A percentile compares a stretch with the other conserved stretches of the same genome.
phyloP scores from a whole-genome alignment of 2,329 filamentous ascomycete genomes.

The Arachnopeziza araneosa region DNA sequence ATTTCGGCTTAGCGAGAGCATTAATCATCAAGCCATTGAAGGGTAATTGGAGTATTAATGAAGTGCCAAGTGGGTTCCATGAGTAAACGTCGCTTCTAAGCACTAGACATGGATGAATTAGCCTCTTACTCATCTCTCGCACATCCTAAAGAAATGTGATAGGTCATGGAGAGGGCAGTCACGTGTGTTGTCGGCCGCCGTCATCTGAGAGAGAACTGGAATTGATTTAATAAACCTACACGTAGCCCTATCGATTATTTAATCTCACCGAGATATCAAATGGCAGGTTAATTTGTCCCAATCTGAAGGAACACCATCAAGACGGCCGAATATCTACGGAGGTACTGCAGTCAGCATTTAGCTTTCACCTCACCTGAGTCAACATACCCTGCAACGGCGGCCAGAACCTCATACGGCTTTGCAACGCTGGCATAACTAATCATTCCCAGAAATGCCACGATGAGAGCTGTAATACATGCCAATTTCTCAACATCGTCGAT shows the following conservation, averaged over 20 bases:
- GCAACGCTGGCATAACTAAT: slow-evolving; percentile 13
- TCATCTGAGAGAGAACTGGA: too few species aligned
- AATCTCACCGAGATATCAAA: not conserved
- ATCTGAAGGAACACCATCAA: slow-evolving; percentile 17
- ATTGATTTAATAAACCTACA: too few species aligned
- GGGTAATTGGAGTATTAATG: too few species aligned
- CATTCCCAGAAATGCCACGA: slow-evolving; percentile 18
- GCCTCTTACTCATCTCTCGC: too few species aligned
- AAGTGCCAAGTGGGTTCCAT: too few species aligned
- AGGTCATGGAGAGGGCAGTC: too few species aligned
- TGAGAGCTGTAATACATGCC: slow-evolving; percentile 30
- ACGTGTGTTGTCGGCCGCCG: too few species aligned
- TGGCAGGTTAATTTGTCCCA: not conserved
- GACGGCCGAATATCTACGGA: slow-evolving; percentile 13
- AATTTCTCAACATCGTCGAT: slow-evolving; percentile 20
- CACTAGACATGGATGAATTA: too few species aligned
- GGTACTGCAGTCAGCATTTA: not conserved
- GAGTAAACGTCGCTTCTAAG: too few species aligned
- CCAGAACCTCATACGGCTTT: slow-evolving; percentile 17
- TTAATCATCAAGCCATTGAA: not conserved
- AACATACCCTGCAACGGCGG: slow-evolving; percentile 18
- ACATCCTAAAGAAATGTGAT: too few species aligned
- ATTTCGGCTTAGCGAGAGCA: not conserved
- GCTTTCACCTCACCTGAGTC: not conserved
- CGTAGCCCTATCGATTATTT: too few species aligned